Evolutionary conservation across 1,284 basidiomycete species (phyloP).

Genomic region (Sporisorium iseilematis-ciliati): DNA sequence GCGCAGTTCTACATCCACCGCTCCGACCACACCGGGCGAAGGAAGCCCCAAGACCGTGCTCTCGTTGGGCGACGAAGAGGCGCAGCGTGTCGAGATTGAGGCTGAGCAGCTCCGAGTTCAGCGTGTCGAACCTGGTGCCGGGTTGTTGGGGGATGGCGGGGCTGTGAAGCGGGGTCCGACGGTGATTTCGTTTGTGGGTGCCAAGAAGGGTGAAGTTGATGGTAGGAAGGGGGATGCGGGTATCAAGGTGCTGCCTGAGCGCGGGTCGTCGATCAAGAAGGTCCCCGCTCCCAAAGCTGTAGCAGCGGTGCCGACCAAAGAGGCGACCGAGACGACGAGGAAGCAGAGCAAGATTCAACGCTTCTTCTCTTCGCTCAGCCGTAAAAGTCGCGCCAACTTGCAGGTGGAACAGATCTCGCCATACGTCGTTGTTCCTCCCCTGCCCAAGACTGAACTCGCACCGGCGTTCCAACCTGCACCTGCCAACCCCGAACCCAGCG

Average conservation of each 20-base stretch:
- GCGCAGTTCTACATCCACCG: slow-evolving; percentile 27
- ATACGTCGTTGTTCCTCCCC: neutral
- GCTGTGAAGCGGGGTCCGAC: slow-evolving; percentile 26
- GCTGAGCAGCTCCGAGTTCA: slow-evolving; percentile 25
- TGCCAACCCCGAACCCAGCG: neutral
- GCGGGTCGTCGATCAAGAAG: neutral
- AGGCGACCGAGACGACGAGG: slow-evolving; percentile 8
- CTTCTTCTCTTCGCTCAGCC: slow-evolving; percentile 36
- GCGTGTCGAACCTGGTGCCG: neutral
- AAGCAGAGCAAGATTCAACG: slow-evolving; percentile 32
- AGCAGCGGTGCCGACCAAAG: no score
- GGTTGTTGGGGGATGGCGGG: slow-evolving; percentile 2
- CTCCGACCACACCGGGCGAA: slow-evolving; percentile 29
- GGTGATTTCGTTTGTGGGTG: slow-evolving; percentile 29
- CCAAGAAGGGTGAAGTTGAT: neutral
- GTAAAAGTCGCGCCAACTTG: slow-evolving; percentile 20
- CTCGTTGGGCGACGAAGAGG: slow-evolving; percentile 46
- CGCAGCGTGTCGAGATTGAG: slow-evolving; percentile 38
- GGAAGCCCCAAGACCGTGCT: slow-evolving; percentile 21
- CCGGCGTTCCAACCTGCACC: neutral
- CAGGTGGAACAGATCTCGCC: slow-evolving; percentile 8
- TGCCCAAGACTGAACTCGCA: neutral
- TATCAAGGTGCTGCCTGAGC: slow-evolving; percentile 4
- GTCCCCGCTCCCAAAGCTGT: neutral
- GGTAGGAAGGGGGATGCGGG: neutral